Conservation (phyloP, 495 filamentous ascomycete genomes). For the Evernia prunastri region DNA sequence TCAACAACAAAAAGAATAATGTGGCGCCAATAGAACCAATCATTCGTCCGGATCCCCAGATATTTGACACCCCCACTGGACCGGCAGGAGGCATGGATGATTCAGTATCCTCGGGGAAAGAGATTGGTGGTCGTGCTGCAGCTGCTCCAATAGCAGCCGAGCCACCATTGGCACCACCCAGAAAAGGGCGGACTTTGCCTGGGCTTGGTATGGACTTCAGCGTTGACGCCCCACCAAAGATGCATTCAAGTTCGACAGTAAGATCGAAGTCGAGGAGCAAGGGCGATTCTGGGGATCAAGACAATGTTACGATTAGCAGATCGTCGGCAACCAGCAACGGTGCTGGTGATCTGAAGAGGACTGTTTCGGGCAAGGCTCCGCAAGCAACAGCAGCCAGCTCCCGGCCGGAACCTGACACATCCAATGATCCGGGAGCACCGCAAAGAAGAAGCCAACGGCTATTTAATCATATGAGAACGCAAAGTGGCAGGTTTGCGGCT, state of each 20-base stretch:
- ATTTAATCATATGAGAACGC: conserved; percentile 62
- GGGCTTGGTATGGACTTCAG: conserved; percentile 43
- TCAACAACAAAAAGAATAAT: conserved; percentile 43
- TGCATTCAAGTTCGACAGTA: conserved; percentile 49
- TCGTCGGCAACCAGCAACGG: conserved; percentile 30
- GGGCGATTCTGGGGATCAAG: conserved; percentile 45
- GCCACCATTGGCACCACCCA: conserved; percentile 60
- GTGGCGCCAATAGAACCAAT: conserved; percentile 30
- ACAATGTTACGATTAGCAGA: conserved; percentile 34
- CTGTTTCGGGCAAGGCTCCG: conserved; percentile 73
- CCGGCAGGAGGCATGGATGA: conserved; percentile 14
- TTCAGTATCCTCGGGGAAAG: conserved; percentile 18
- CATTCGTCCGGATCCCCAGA: conserved; percentile 28
- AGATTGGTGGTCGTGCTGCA: conserved; percentile 6
- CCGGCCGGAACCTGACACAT: conserved; percentile 11
- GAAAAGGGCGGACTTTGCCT: conserved; percentile 56
- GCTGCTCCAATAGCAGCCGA: conserved; percentile 33
- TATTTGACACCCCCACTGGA: conserved; percentile 35
- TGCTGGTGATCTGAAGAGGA: conserved; percentile 65
- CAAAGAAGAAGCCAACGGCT: conserved; percentile 75
- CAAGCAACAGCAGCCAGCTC: conserved; percentile 49
- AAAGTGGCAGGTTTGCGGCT: conserved; percentile 48
- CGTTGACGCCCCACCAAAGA: conserved; percentile 58
- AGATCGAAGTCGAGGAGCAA: conserved; percentile 43
- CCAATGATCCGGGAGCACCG: conserved; percentile 59